Conservation (phyloP, 768 basidiomycete genomes). For the Psilocybe cubensis region DNA sequence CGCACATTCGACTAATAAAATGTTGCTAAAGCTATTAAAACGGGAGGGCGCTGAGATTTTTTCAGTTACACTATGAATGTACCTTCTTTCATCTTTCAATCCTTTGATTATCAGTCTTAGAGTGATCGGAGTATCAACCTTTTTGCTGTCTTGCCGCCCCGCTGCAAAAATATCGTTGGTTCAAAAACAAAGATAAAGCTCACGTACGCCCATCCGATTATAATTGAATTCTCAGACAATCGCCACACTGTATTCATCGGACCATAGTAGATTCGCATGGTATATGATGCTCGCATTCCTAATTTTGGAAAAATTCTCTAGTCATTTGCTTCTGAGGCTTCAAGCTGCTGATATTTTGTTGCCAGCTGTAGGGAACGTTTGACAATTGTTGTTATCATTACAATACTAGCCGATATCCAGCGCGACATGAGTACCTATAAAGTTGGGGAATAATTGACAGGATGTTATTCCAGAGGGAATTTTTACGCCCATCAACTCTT, state of each 20-base stretch:
- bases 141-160: background rate
- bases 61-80: too few species aligned
- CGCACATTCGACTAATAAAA: too few species aligned
- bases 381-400: background rate
- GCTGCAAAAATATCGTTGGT: background rate
- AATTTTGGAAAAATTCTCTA: conserved; percentile 3
- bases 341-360: background rate
- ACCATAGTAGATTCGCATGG: conserved; percentile 5
- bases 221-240: background rate
- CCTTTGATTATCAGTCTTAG: too few species aligned
- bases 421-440: background rate
- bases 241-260: background rate
- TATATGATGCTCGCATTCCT: conserved; percentile 5
- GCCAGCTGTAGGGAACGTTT: background rate
- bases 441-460: background rate
- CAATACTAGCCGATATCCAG: background rate
- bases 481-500: background rate
- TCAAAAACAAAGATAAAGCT: background rate
- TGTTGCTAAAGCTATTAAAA: too few species aligned
- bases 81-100: too few species aligned
- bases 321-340: background rate
- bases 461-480: background rate
- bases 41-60: too few species aligned
- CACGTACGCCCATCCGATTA: background rate
- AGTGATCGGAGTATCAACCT: too few species aligned